phyloP scores from a whole-genome alignment of 106 monocot genomes.

The Dactylorhiza incarnata region DNA sequence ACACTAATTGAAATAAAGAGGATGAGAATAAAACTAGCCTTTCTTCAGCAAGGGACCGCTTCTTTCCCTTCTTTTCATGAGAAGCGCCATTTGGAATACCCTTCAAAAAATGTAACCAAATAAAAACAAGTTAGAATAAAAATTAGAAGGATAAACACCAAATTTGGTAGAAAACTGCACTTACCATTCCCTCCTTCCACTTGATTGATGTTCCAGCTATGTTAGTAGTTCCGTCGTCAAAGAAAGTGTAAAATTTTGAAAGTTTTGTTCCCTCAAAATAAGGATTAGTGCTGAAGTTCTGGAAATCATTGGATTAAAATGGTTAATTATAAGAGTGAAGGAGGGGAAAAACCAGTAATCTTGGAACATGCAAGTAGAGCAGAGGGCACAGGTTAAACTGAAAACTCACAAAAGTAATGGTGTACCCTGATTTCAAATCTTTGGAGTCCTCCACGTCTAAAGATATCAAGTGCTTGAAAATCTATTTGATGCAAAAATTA shows the following conservation, averaged over 20 bases:
- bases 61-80: conserved; percentile 44
- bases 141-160: too few relatives aligned
- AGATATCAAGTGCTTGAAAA: conserved; percentile 68
- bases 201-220: conserved; percentile 66
- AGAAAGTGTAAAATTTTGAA: conserved; percentile 53
- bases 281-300: conserved; percentile 73
- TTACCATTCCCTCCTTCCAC: conserved; percentile 88
- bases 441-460: conserved; percentile 88
- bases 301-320: not conserved
- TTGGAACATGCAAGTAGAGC: too few relatives aligned
- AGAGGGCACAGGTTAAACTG: not conserved
- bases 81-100: conserved; percentile 44
- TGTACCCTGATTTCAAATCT: conserved; percentile 88
- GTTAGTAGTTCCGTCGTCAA: conserved; percentile 51
- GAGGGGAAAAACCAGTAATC: too few relatives aligned
- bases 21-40: conserved; percentile 26
- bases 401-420: conserved; percentile 66
- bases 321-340: too few relatives aligned
- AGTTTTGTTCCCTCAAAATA: conserved; percentile 76
- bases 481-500: conserved; percentile 19
- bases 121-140: too few relatives aligned
- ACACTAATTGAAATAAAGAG: not conserved
- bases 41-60: conserved; percentile 47
- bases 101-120: conserved; percentile 13
- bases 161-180: conserved; percentile 1